phyloP scores from a whole-genome alignment of 805 yeast species.

The Kluyveromyces siamensis region DNA sequence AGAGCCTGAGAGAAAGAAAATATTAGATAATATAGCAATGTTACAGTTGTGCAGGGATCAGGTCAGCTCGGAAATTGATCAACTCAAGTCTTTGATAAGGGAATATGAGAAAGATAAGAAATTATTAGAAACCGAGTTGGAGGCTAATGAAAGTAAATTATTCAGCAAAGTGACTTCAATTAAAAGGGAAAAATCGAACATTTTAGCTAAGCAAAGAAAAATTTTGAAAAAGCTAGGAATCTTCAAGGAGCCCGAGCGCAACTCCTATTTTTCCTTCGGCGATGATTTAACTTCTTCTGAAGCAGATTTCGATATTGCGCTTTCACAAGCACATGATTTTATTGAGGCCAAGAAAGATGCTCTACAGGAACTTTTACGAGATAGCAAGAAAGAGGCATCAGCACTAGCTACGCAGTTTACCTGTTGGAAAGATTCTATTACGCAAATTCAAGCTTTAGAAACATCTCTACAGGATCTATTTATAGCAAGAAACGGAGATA shows the following conservation, averaged over 20 bases:
- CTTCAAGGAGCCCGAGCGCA: neutral
- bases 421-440: constrained; percentile 19
- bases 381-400: constrained; percentile 16
- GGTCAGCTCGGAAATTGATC: constrained; percentile 12
- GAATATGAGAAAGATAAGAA: constrained; percentile 17
- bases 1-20: neutral
- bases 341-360: constrained; percentile 17
- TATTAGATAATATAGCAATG: constrained; percentile 7
- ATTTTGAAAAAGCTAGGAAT: constrained; percentile 14
- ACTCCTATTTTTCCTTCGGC: neutral
- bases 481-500: neutral
- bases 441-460: constrained; percentile 15
- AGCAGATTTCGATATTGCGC: constrained; percentile 9
- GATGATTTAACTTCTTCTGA: neutral
- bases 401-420: constrained; percentile 9
- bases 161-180: constrained; percentile 8
- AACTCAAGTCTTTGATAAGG: constrained; percentile 14
- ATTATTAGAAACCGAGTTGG: constrained; percentile 18
- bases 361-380: constrained; percentile 15
- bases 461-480: constrained; percentile 6
- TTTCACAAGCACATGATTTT: constrained; percentile 16
- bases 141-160: constrained; percentile 8
- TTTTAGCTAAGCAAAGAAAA: constrained; percentile 9
- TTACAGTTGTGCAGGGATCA: constrained; percentile 7
- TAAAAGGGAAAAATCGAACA: constrained; percentile 8